Conservation (phyloP, 2,329 filamentous ascomycete species). For the Aureobasidium zeae region DNA sequence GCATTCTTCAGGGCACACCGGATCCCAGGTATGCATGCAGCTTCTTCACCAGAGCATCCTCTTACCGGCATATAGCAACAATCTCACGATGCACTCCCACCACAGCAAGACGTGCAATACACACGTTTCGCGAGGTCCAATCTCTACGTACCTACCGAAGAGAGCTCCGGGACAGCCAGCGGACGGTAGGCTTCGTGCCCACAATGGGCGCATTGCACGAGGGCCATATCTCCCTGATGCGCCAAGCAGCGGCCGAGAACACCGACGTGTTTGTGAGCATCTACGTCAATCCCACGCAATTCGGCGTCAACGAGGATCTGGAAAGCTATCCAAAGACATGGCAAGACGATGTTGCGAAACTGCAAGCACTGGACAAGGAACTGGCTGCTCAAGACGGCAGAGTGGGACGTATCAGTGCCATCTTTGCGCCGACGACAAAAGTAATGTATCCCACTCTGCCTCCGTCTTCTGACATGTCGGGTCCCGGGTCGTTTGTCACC, state of each 20-base stretch:
- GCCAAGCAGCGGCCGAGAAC: conserved; percentile 73
- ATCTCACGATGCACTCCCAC: not conserved
- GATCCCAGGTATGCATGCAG: not conserved
- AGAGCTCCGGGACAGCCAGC: conserved; percentile 55
- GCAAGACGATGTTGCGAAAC: conserved; percentile 60
- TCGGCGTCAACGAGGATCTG: conserved; percentile 80
- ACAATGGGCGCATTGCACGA: conserved; percentile 97
- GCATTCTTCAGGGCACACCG: not conserved
- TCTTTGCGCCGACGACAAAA: conserved; percentile 75
- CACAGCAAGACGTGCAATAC: conserved; percentile 31
- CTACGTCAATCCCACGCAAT: conserved; percentile 95
- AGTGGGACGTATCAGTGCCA: conserved; percentile 62
- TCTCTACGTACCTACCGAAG: conserved; percentile 61
- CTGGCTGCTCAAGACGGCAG: conserved; percentile 42
- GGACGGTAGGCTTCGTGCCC: conserved; percentile 77
- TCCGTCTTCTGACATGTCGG: conserved; percentile 60
- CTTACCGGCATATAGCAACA: not conserved
- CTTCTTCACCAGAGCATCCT: not conserved
- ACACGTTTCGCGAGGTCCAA: conserved; percentile 66
- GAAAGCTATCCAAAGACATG: conserved; percentile 84
- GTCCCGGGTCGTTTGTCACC: conserved; percentile 79
- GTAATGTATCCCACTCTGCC: conserved; percentile 84
- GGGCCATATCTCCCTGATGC: conserved; percentile 79
- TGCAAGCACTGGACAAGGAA: conserved; percentile 61
- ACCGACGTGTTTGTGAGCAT: conserved; percentile 82